Evolutionary conservation across 2,329 filamentous ascomycete species (phyloP).

Genomic region (Lachnellula cervina): DNA sequence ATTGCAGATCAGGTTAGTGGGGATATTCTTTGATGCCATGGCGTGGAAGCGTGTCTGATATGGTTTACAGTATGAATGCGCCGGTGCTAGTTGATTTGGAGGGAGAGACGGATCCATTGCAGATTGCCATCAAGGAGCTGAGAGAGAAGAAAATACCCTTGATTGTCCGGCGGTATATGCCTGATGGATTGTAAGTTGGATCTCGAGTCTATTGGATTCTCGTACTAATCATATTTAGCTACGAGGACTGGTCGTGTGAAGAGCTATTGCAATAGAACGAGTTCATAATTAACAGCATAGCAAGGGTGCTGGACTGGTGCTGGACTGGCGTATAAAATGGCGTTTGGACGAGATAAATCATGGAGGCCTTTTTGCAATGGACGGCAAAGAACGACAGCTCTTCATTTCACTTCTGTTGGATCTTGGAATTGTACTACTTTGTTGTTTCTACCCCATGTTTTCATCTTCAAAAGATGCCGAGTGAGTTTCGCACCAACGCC

Average conservation of each 20-base stretch:
- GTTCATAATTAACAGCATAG: slow-evolving; percentile 17
- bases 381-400: not conserved
- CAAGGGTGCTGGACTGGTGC: slow-evolving; percentile 10
- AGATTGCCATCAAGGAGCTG: slow-evolving; percentile 96
- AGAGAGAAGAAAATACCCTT: slow-evolving; percentile 98
- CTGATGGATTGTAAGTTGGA: slow-evolving; percentile 81
- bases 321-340: slow-evolving; percentile 29
- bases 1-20: slow-evolving; percentile 81
- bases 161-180: slow-evolving; percentile 90
- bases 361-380: not conserved
- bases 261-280: slow-evolving; percentile 59
- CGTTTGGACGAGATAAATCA: slow-evolving; percentile 17
- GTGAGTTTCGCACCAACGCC: slow-evolving; percentile 9
- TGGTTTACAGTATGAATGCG: slow-evolving; percentile 78
- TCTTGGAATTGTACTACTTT: not conserved
- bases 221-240: slow-evolving; percentile 36
- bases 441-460: not conserved
- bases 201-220: not conserved
- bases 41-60: not conserved
- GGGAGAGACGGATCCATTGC: slow-evolving; percentile 93
- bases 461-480: slow-evolving; percentile 9
- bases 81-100: slow-evolving; percentile 94
- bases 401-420: not conserved
- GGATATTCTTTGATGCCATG: not conserved
- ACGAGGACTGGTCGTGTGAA: slow-evolving; percentile 99